phyloP scores from a whole-genome alignment of 441 rosid species.

The Corymbia calophylla region DNA sequence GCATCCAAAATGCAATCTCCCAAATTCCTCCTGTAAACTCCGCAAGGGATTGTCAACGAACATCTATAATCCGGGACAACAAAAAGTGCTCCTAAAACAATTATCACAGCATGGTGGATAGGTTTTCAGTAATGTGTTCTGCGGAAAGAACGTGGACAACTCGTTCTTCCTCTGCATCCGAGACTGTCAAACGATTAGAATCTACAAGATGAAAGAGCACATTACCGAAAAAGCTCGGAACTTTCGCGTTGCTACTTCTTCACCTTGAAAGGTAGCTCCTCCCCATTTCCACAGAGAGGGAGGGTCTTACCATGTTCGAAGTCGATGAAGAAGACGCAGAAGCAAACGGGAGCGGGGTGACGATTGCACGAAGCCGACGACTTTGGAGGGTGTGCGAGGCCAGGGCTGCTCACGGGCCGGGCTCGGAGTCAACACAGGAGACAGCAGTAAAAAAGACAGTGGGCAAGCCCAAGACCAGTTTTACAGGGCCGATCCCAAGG shows the following conservation, averaged over 20 bases:
- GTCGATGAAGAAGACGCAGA: background rate
- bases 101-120: background rate
- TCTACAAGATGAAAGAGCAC: background rate
- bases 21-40: background rate
- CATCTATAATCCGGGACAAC: background rate
- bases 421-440: background rate
- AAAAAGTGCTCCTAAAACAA: background rate
- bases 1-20: background rate
- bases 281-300: background rate
- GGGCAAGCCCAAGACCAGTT: background rate
- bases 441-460: background rate
- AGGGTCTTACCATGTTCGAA: background rate
- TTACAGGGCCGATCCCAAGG: background rate
- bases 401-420: background rate
- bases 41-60: background rate
- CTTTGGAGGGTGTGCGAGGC: background rate
- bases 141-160: background rate
- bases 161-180: background rate
- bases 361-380: background rate
- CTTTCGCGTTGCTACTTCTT: background rate
- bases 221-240: background rate
- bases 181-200: background rate
- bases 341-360: background rate
- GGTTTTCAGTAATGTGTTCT: background rate
- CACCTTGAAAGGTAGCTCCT: background rate